Base-by-base conservation (phyloP, 352 stramenopile genomes). In the Globisporangium ultimum region DNA sequence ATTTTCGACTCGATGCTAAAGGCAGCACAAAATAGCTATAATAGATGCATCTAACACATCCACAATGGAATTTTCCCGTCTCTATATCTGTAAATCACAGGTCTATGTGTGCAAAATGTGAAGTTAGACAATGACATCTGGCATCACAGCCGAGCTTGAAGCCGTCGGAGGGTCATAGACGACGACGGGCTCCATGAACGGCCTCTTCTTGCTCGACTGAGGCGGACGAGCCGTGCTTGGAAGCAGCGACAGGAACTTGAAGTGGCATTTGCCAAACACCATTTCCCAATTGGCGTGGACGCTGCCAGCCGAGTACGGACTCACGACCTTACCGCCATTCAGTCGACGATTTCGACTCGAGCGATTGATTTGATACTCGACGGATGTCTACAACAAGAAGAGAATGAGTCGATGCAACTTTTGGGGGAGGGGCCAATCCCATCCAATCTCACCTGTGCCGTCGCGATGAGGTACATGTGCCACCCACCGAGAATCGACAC, bases 291-390 rank as follows among this genome's bases (percentile, higher is more conserved):
- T 94, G 43, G 67, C 70, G 47, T 90, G 82, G 2, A 85, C 61
- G 28, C 66, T 89, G 18, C 82, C 82, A 8, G 64, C 74, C 20
- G 64, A 74, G 59, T 92, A 92, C 17, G 84, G 78, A 46, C 80
- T 92, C 18, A 85, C 53, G 10, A 71, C 64, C 64, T 78, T 76
- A 38, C 77, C 77, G 15, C 70, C 71, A 49, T 86, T 68, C 34
- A 76, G 69, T 34, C 75, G 71, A 17, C 74, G 72, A 36, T 77
- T 80, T 40, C 71, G 67, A 13, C 67, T 65, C 17, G 74, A 87
- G 2, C 84, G 76, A 60, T 92, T 94, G 60, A 94, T 89, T 47
- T 92, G 84, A 54, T 84, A 65, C 57, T 94, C 84, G 7, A 94
- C 76, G 10, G 84, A 91, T 1, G 84, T 92, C 84, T 93, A 64